These are phyloP conservation scores for Oryza australiensis DNA, from an alignment of 176 grass and related monocot species.

Conservation along the genomic window DNA sequence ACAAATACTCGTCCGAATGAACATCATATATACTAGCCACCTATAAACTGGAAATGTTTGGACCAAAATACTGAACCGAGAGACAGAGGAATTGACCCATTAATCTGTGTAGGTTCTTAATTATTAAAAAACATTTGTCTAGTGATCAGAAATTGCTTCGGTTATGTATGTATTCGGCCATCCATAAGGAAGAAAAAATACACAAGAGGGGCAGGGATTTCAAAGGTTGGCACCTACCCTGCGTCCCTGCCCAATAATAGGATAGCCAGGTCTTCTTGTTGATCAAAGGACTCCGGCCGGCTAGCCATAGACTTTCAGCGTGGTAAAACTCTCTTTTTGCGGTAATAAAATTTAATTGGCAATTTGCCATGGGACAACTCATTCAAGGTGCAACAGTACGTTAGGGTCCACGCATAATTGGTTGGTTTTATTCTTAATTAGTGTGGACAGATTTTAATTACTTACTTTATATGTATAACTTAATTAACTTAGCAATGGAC, in stretches of 20 bases:
- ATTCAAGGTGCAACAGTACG: background rate
- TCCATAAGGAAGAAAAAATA: slow-evolving; percentile 28
- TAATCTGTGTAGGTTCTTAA: too few relatives aligned
- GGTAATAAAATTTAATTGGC: background rate
- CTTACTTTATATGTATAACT: background rate
- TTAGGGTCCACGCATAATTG: background rate
- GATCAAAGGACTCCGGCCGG: background rate
- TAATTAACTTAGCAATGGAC: background rate
- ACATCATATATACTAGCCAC: background rate
- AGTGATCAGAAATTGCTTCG: background rate
- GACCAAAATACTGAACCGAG: background rate
- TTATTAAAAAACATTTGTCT: background rate
- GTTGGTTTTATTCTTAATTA: background rate
- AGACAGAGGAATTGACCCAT: background rate
- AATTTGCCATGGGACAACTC: background rate
- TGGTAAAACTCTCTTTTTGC: background rate
- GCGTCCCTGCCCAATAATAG: background rate
- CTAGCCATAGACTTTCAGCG: background rate
- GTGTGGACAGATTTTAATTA: background rate
- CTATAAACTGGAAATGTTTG: background rate
- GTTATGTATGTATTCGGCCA: slow-evolving; percentile 23
- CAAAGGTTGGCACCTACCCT: slow-evolving; percentile 39
- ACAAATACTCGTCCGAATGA: background rate
- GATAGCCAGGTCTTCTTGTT: background rate
- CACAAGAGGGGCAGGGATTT: background rate